phyloP scores from a whole-genome alignment of 176 grass and related monocot genomes.

The Ensete ventricosum region DNA sequence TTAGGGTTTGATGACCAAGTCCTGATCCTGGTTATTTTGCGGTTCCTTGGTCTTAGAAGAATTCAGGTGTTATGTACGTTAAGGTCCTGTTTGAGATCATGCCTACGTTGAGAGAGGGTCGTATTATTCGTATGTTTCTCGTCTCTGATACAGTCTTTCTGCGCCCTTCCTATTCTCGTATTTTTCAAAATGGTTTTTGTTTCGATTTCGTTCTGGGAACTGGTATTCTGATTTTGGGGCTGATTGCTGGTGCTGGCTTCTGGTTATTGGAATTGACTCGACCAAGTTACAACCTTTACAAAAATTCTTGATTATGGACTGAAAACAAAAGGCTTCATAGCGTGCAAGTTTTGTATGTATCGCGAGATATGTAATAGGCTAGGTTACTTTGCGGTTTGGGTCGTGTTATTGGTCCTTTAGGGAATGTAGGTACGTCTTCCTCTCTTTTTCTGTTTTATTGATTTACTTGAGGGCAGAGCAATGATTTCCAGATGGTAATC shows the following conservation, averaged over 20 bases:
- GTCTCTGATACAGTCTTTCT: not conserved
- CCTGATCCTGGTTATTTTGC: not conserved
- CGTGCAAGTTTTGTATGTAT: not conserved
- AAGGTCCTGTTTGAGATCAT: not conserved
- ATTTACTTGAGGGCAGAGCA: too few species aligned
- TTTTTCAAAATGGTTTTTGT: not conserved
- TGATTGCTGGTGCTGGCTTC: not conserved
- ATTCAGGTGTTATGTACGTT: not conserved
- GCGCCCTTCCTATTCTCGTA: not conserved
- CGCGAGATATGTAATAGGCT: not conserved
- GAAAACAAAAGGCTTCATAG: too few species aligned
- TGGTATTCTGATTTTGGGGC: not conserved
- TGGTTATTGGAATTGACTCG: not conserved
- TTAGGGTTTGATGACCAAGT: not conserved
- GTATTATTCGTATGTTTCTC: not conserved
- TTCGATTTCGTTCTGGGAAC: not conserved
- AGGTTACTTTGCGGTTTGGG: not conserved
- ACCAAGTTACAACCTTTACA: not conserved
- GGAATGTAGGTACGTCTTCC: not conserved
- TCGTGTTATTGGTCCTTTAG: not conserved
- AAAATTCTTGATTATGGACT: not conserved
- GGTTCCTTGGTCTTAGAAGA: not conserved
- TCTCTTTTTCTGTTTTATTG: not conserved
- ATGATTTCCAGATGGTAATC: not conserved
- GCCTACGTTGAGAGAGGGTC: not conserved